Base-by-base conservation (phyloP, 1,284 basidiomycete genomes). In the Cutaneotrichosporon curvatum region DNA sequence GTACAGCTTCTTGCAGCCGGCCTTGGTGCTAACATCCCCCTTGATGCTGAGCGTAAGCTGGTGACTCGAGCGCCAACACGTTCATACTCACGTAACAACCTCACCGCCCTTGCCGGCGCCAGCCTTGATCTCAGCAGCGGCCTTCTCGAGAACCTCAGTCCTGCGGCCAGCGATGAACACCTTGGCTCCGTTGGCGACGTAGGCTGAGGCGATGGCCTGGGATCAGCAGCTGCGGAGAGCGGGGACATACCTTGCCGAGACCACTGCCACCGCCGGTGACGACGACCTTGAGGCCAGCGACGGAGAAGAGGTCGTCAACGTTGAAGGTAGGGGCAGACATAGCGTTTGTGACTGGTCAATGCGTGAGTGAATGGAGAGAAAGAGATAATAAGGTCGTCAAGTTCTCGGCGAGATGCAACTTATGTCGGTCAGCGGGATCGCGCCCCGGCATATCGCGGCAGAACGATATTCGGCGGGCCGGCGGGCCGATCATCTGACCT, bases 131-230 rank as follows among this genome's bases (percentile, higher is more conserved):
- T 70, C 67, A 20, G 52, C 47, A n/a, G 64, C 65, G 14, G 70
- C 53, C 11, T 44, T 46, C 9, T 70, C 59, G 19, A 72, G 55
- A 1, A 69, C 61, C 21, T 72, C 69, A 25, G 55, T 52, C 18
- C 71, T 55, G 23, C 71, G 56, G 11, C 70, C 71, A 11, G 65
- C 65, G 58, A 72, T 72, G 56, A 66, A 68, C 9, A 73, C 71
- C 45, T 60, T 65, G 34, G 69, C 67, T 19, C 71, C 71, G 53
- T 73, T 73, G 39, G 55, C 50, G 2, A 58, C 62, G 47, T 67
- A 69, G 0, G 67, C 67, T 12, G 57, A 52, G 12, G 68, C 63
- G 40, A 70, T 61, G n/a, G 62, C 32, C 63, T 65, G 40, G 3
- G n/a, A n/a, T n/a, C 3, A 30, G 35, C 14, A 38, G 23, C 18